Evolutionary conservation across 176 grass and related monocot species (phyloP).

Genomic region (Ampelocalamus luodianensis): DNA sequence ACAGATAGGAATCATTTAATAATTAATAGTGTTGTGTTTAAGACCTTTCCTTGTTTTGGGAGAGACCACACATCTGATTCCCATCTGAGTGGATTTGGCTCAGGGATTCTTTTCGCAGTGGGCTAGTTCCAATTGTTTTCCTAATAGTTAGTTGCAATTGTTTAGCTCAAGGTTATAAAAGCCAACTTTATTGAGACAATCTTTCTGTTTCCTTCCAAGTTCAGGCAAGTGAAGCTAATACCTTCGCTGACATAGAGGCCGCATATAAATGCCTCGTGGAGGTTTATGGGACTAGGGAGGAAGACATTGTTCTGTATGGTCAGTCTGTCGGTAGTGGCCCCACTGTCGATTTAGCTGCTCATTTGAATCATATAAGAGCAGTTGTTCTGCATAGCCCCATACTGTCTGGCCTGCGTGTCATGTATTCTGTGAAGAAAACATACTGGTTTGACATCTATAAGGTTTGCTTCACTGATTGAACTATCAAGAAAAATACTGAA

Average conservation of each 20-base stretch:
- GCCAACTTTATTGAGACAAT: not conserved
- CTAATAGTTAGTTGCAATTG: not conserved
- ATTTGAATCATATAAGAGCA: conserved; percentile 58
- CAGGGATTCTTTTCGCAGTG: not conserved
- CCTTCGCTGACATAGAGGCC: conserved; percentile 87
- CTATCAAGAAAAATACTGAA: conserved; percentile 11
- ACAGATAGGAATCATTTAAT: not conserved
- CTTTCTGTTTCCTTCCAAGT: conserved; percentile 10
- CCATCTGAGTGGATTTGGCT: conserved; percentile 10
- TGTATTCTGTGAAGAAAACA: conserved; percentile 88
- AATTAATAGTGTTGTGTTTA: not conserved
- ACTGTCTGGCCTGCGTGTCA: conserved; percentile 86
- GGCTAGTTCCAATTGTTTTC: conserved; percentile 15
- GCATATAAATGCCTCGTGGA: conserved; percentile 85
- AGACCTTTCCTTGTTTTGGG: not conserved
- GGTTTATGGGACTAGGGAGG: conserved; percentile 65
- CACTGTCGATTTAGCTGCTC: conserved; percentile 76
- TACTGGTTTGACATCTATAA: conserved; percentile 99
- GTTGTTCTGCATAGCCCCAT: conserved; percentile 88
- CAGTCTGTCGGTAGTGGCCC: conserved; percentile 95
- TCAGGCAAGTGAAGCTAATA: conserved; percentile 89
- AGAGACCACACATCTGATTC: not conserved
- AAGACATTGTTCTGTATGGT: conserved; percentile 88
- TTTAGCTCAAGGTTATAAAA: conserved; percentile 8
- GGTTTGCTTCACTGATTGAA: conserved; percentile 50